A percentile compares a stretch with the other conserved stretches of the same genome.
Evolutionary conservation across 352 stramenopile genomes (phyloP).

Genomic region (Phytopythium mirpurense): DNA sequence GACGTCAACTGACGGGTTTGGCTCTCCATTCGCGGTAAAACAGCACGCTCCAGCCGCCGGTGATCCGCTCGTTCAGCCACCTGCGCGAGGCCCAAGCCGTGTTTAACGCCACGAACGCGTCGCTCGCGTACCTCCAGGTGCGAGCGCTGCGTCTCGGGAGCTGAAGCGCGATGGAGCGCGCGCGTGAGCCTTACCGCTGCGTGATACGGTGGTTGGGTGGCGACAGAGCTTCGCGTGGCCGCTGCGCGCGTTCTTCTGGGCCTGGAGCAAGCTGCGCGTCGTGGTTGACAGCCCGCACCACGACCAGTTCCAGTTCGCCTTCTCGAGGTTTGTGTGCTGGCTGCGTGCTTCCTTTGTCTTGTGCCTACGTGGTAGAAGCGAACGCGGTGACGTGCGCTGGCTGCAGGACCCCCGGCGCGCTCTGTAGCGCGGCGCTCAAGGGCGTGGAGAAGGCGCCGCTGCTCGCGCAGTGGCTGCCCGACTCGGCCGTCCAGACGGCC

Average conservation of each 20-base stretch:
- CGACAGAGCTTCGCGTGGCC: constrained; percentile 50
- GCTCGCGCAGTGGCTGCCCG: constrained; percentile 33
- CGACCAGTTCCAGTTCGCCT: constrained; percentile 50
- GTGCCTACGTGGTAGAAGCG: too few relatives aligned
- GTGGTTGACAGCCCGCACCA: constrained; percentile 41
- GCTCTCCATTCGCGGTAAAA: not conserved
- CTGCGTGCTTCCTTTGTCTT: too few relatives aligned
- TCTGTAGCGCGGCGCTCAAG: constrained; percentile 49
- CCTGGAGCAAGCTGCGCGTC: constrained; percentile 72
- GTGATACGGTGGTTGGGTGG: too few relatives aligned
- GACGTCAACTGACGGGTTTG: not conserved
- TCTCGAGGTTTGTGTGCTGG: too few relatives aligned
- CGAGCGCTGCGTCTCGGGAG: not conserved
- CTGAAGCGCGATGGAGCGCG: not conserved
- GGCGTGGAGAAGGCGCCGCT: constrained; percentile 31
- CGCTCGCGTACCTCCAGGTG: constrained; percentile 46
- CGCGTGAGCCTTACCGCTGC: too few relatives aligned
- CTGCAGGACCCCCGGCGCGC: constrained; percentile 38
- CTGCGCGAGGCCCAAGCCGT: constrained; percentile 49
- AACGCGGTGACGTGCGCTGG: constrained; percentile 1
- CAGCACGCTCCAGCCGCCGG: constrained; percentile 56
- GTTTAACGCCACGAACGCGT: constrained; percentile 43
- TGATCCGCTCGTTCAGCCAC: constrained; percentile 63
- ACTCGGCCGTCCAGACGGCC: constrained; percentile 29
- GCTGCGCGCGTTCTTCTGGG: constrained; percentile 68